Conservation (phyloP, 2,329 filamentous ascomycete species). For the Microcyclosporella mali region DNA sequence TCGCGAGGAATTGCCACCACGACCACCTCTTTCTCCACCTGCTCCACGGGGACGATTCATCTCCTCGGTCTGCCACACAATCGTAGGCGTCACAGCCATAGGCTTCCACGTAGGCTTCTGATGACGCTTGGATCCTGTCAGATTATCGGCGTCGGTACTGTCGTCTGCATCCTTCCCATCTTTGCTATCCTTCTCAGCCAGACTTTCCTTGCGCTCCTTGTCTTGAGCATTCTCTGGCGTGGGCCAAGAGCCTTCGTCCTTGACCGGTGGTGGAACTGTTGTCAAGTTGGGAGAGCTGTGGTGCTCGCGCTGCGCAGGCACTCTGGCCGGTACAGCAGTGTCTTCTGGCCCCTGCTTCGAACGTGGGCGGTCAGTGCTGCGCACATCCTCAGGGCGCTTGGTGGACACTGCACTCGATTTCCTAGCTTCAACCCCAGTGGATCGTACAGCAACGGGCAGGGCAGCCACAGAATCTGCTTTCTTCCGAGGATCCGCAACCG, state of each 20-base stretch:
- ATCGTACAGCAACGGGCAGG: slow-evolving; percentile 12
- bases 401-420: slow-evolving; percentile 18
- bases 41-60: slow-evolving; percentile 27
- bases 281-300: slow-evolving; percentile 22
- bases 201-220: slow-evolving; percentile 64
- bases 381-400: slow-evolving; percentile 18
- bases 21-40: slow-evolving; percentile 48
- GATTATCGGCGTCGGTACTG: slow-evolving; percentile 51
- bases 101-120: slow-evolving; percentile 80
- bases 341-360: slow-evolving; percentile 15
- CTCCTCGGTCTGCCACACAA: slow-evolving; percentile 71
- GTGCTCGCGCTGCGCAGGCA: slow-evolving; percentile 15
- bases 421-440: slow-evolving; percentile 11
- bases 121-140: slow-evolving; percentile 47
- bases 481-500: slow-evolving; percentile 21
- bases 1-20: slow-evolving; percentile 48
- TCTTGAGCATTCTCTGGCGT: slow-evolving; percentile 67
- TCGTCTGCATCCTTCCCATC: slow-evolving; percentile 60
- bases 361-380: slow-evolving; percentile 14
- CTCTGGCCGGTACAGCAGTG: not conserved
- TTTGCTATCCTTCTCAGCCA: slow-evolving; percentile 50
- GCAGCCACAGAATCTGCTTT: slow-evolving; percentile 22
- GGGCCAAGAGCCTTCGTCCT: slow-evolving; percentile 78
- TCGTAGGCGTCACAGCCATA: slow-evolving; percentile 74
- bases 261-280: slow-evolving; percentile 55